Percentiles rank a stretch among this genome's conserved stretches.
These are phyloP conservation scores for Rhizopogon vulgaris DNA, from an alignment of 768 basidiomycete species.

Conservation along the genomic window DNA sequence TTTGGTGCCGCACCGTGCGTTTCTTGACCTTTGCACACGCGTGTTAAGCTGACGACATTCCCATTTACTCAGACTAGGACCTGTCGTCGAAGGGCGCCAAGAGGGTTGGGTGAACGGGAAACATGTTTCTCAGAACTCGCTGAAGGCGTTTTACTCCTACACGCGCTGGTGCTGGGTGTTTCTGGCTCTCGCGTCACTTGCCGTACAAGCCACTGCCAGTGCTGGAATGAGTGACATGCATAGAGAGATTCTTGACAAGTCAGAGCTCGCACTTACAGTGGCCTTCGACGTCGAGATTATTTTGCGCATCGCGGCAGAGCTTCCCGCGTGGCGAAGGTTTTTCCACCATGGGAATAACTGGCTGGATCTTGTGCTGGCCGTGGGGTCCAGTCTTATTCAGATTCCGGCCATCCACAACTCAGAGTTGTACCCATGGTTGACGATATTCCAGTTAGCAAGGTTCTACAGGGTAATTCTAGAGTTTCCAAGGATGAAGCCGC, in stretches of 20 bases:
- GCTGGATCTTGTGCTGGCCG: conserved; percentile 71
- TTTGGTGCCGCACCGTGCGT: conserved; percentile 64
- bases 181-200: conserved; percentile 65
- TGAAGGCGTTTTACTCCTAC: conserved; percentile 51
- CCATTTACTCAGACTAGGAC: conserved; percentile 27
- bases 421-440: conserved; percentile 79
- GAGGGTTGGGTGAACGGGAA: conserved; percentile 56
- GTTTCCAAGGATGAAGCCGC: conserved; percentile 83
- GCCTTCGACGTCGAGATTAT: conserved; percentile 88
- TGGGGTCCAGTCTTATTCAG: conserved; percentile 75
- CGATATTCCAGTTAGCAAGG: conserved; percentile 75
- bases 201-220: conserved; percentile 63
- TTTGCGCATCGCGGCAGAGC: conserved; percentile 58
- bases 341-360: conserved; percentile 56
- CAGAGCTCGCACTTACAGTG: conserved; percentile 73
- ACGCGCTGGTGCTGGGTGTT: conserved; percentile 72
- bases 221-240: conserved; percentile 45
- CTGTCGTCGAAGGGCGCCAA: conserved; percentile 49
- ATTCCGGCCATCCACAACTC: conserved; percentile 70
- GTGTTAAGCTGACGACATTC: background rate
- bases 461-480: conserved; percentile 92
- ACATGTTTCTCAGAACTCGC: conserved; percentile 37
- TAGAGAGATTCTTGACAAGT: conserved; percentile 44
- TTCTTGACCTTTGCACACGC: background rate
- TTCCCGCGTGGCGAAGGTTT: conserved; percentile 83